Evolutionary conservation across 805 yeast genomes (phyloP).

Genomic region (Candida fluviatilis): DNA sequence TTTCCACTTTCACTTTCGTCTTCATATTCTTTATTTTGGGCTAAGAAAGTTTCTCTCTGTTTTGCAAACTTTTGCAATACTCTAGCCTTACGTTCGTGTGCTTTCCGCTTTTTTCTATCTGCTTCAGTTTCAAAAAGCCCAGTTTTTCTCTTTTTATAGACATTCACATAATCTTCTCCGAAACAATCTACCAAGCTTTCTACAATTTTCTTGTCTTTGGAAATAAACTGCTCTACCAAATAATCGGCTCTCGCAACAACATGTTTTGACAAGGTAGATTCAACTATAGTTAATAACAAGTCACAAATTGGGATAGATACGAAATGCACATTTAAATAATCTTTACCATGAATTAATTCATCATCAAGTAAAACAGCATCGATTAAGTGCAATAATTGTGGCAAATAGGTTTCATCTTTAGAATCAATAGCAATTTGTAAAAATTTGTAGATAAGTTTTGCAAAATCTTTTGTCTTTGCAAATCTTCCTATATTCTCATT

Average conservation of each 20-base stretch:
- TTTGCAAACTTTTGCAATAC: slow-evolving; percentile 59
- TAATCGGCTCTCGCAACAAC: slow-evolving; percentile 53
- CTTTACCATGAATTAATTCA: slow-evolving; percentile 37
- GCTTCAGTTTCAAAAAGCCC: slow-evolving; percentile 45
- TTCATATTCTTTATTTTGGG: slow-evolving; percentile 26
- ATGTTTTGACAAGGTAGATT: slow-evolving; percentile 45
- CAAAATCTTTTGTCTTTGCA: slow-evolving; percentile 49
- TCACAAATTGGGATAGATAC: slow-evolving; percentile 55
- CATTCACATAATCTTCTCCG: slow-evolving; percentile 50
- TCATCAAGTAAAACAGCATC: slow-evolving; percentile 61
- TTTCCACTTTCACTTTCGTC: slow-evolving; percentile 6
- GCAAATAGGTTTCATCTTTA: slow-evolving; percentile 51
- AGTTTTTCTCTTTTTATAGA: slow-evolving; percentile 44
- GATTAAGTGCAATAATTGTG: slow-evolving; percentile 60
- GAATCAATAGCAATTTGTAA: slow-evolving; percentile 49
- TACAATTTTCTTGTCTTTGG: slow-evolving; percentile 45
- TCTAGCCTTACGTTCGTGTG: slow-evolving; percentile 58
- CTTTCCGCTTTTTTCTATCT: slow-evolving; percentile 53
- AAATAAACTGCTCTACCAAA: slow-evolving; percentile 48
- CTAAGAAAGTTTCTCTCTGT: slow-evolving; percentile 43
- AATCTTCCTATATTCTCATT: slow-evolving; percentile 42
- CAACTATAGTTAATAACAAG: slow-evolving; percentile 48
- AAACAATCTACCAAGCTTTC: slow-evolving; percentile 52
- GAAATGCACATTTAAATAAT: slow-evolving; percentile 41
- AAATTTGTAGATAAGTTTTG: slow-evolving; percentile 54